phyloP scores from a whole-genome alignment of 2,329 filamentous ascomycete species.

The Calcarisporium arbuscula region DNA sequence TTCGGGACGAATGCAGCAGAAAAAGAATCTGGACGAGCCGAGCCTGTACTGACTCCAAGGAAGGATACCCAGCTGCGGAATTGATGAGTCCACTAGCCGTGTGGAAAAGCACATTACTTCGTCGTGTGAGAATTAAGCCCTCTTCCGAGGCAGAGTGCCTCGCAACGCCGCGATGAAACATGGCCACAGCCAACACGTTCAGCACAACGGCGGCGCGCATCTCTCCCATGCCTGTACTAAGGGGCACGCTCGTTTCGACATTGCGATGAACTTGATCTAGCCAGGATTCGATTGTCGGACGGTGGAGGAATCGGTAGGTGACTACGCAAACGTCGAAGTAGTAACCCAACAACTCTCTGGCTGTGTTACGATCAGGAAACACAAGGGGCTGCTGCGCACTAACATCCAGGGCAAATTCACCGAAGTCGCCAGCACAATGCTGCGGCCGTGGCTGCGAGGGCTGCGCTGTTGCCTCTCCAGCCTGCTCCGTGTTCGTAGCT shows the following conservation, averaged over 20 bases:
- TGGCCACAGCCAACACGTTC: constrained; percentile 41
- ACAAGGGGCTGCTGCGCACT: constrained; percentile 25
- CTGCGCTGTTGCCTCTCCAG: constrained; percentile 15
- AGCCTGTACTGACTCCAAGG: constrained; percentile 51
- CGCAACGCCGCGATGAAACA: constrained; percentile 36
- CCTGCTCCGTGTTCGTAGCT: constrained; percentile 17
- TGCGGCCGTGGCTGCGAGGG: constrained; percentile 34
- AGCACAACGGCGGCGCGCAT: constrained; percentile 41
- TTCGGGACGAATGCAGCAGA: constrained; percentile 49
- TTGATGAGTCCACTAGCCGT: constrained; percentile 34
- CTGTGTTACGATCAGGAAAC: constrained; percentile 30
- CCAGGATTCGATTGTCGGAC: constrained; percentile 45
- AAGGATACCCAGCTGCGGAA: constrained; percentile 45
- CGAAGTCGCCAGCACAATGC: constrained; percentile 44
- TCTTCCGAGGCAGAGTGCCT: constrained; percentile 16
- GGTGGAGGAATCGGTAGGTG: constrained; percentile 52
- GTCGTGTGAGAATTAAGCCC: constrained; percentile 18
- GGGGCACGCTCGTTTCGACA: constrained; percentile 25
- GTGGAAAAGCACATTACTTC: constrained; percentile 37
- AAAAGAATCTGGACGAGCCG: constrained; percentile 52
- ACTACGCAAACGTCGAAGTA: constrained; percentile 57
- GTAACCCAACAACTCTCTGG: constrained; percentile 33
- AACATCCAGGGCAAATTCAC: constrained; percentile 19
- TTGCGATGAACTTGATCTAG: constrained; percentile 33
- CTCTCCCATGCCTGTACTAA: constrained; percentile 32